These are phyloP conservation scores for Ploettnerulaceae sp. DNA, from an alignment of 2,329 filamentous ascomycete species.

Conservation along the genomic window DNA sequence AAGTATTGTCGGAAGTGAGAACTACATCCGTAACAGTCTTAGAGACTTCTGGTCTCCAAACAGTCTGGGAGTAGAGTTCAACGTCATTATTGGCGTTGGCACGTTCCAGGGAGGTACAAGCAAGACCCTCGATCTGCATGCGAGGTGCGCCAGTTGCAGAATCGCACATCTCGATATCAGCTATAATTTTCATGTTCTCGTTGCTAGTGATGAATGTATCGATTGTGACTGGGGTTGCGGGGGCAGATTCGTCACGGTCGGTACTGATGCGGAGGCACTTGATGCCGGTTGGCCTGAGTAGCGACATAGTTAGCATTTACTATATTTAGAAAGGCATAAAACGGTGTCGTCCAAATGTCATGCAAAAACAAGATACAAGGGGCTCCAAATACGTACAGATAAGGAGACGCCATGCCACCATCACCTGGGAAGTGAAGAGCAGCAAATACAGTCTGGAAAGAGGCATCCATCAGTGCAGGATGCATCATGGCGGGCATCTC, in stretches of 20 bases:
- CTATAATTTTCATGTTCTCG: constrained; percentile 14
- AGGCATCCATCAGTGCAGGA: constrained; percentile 50
- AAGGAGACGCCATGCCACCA: constrained; percentile 10
- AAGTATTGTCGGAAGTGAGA: not conserved
- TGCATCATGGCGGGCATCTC: constrained; percentile 34
- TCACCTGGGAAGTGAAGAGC: constrained; percentile 12
- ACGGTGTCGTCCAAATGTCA: too few species aligned
- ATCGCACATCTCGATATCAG: constrained; percentile 13
- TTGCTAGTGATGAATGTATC: constrained; percentile 14
- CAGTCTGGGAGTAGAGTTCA: constrained; percentile 11
- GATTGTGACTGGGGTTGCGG: constrained; percentile 10
- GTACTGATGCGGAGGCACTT: constrained; percentile 15
- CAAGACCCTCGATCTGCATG: constrained; percentile 12
- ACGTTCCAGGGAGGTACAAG: constrained; percentile 11
- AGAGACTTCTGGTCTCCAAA: constrained; percentile 12
- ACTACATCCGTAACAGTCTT: constrained; percentile 4
- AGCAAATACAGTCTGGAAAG: constrained; percentile 48
- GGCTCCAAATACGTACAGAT: too few species aligned
- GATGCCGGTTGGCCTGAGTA: constrained; percentile 13
- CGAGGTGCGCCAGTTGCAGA: constrained; percentile 8
- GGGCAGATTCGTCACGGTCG: constrained; percentile 10
- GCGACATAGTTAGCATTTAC: too few species aligned
- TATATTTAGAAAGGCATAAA: too few species aligned
- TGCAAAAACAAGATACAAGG: too few species aligned
- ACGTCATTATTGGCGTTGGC: constrained; percentile 13